phyloP scores from a whole-genome alignment of 176 grass and related monocot genomes.

The Carex cristatella region DNA sequence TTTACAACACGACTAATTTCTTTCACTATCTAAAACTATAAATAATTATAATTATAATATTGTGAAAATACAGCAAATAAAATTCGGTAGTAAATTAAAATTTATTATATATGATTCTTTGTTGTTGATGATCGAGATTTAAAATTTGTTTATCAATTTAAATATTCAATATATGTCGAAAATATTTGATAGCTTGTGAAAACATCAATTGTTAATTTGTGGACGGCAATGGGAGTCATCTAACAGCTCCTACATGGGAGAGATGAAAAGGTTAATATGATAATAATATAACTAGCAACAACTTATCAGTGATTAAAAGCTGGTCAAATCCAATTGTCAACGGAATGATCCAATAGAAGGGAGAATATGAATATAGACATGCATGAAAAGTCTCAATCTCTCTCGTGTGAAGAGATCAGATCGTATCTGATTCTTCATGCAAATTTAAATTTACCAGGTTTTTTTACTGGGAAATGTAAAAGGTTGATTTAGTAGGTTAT shows the following conservation, averaged over 20 bases:
- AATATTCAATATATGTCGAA: neutral
- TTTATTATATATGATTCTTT: too few species aligned
- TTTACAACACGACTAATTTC: too few species aligned
- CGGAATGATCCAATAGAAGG: neutral
- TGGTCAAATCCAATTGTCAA: slow-evolving; percentile 10
- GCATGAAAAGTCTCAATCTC: slow-evolving; percentile 21
- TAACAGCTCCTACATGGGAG: neutral
- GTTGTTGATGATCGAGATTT: neutral
- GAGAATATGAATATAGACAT: neutral
- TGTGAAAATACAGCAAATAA: too few species aligned
- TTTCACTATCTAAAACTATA: too few species aligned
- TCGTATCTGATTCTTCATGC: slow-evolving; percentile 24
- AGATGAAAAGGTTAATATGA: neutral
- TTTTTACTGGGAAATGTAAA: neutral
- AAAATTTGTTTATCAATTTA: neutral
- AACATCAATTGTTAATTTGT: neutral
- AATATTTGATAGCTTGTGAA: neutral
- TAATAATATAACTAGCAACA: neutral
- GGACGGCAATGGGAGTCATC: neutral
- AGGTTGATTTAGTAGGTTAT: neutral
- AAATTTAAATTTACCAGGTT: slow-evolving; percentile 7
- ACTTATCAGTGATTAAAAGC: neutral
- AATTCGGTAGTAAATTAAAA: too few species aligned
- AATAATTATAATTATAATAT: too few species aligned
- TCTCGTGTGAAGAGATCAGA: slow-evolving; percentile 23